Conservation (phyloP, 805 yeast genomes). For the Blastobotrys chiropterorum region DNA sequence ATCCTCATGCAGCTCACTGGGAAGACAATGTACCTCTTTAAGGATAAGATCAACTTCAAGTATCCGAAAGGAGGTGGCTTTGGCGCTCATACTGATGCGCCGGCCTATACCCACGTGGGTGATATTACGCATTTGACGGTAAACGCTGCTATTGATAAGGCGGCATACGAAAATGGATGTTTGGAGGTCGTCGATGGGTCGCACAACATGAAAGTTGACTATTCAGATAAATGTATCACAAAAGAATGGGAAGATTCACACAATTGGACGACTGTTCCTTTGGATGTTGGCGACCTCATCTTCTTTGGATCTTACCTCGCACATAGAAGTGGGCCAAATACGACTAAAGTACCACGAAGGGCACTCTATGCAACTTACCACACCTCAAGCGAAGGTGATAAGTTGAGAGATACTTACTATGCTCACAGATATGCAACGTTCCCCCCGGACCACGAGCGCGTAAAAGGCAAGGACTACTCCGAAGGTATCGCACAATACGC, state of each 20-base stretch:
- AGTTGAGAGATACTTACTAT: conserved; percentile 9
- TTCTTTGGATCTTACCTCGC: conserved; percentile 15
- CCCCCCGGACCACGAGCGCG: conserved; percentile 15
- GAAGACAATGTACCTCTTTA: conserved; percentile 11
- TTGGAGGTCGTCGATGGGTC: conserved; percentile 12
- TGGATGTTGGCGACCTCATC: conserved; percentile 9
- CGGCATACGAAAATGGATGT: conserved; percentile 13
- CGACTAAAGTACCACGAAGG: conserved; percentile 6
- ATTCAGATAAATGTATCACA: conserved; percentile 6
- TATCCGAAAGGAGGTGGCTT: conserved; percentile 13
- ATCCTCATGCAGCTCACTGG: conserved; percentile 13
- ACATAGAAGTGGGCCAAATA: conserved; percentile 10
- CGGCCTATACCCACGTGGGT: conserved; percentile 14
- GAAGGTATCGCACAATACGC: conserved; percentile 12
- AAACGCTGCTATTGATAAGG: conserved; percentile 14
- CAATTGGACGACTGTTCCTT: conserved; percentile 13
- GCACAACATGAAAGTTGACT: conserved; percentile 9
- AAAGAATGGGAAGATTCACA: conserved; percentile 12
- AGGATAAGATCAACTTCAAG: conserved; percentile 16
- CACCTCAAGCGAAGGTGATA: conserved; percentile 8
- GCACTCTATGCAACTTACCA: conserved; percentile 13
- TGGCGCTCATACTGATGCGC: conserved; percentile 15
- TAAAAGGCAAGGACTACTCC: conserved; percentile 8
- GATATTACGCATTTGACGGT: conserved; percentile 12
- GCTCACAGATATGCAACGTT: conserved; percentile 9